Base-by-base conservation (phyloP, 176 grass and related monocot species). In the Zea luxurians region DNA sequence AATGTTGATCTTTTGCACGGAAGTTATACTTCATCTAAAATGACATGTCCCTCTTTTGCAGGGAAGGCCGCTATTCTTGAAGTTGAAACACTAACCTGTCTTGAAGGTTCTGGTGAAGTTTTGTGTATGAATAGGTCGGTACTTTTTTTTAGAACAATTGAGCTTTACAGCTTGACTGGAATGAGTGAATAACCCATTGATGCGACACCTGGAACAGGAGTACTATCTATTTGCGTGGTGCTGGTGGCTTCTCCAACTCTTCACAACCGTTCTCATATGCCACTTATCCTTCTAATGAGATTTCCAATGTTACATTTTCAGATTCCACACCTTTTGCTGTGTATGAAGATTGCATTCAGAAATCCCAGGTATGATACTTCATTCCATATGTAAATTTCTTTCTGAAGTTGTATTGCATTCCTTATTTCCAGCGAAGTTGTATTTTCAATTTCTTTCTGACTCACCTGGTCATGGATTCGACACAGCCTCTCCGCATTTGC, bases 81-180 rank as follows among this genome's bases (percentile, higher is more conserved):
- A 87, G 10, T 92, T 3, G 91, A 94, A 86, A 93, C 85, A 47
- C 82, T 78, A 4, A 90, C 82, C 55, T 80, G 57, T 62, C 74
- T 88, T 48, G 86, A 88, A 85, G 84, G 83, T 67, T 90, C 94
- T 80, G 80, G 85, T 70, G 87, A 97, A 86, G 78, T 46, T 9
- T 69, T 97, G 71, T 97, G 91, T 80, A 92, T 93, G 85, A 97
- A 90, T 74, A 90, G 94, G 94, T 97, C 20, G 41, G 78, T 85
- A 47, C n/a, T 27, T 47, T 64, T 64, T 9, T n/a, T 10, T 57
- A 2, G 8, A 64, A 64, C 16, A 48, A 4, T 48, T 77, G 13
- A 77, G 42, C 6, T 64, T 9, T 36, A 36, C 16, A 47, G 13
- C 4, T 46, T 61, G 4, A 61, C 18, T 48, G 44, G 35, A 63